Evolutionary conservation across 371 early-diverging fungal species (phyloP).

Genomic region (Apophysomyces elegans): DNA sequence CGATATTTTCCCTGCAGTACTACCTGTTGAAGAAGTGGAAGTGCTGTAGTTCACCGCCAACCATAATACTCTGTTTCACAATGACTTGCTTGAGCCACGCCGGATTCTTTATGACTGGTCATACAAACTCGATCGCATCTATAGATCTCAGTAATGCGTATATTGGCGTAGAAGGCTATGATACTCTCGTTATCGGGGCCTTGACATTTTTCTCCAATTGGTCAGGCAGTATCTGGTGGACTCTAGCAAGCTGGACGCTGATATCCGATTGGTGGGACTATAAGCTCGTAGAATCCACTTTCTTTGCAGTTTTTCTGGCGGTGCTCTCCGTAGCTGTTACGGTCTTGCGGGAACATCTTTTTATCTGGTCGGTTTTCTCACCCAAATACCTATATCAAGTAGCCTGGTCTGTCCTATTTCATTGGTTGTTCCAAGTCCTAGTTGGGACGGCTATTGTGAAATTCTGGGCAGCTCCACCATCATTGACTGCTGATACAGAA

Average conservation of each 20-base stretch:
- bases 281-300: constrained; percentile 44
- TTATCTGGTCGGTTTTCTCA: constrained; percentile 88
- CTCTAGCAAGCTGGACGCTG: constrained; percentile 48
- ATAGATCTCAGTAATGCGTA: constrained; percentile 81
- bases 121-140: constrained; percentile 80
- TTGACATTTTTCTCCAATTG: constrained; percentile 74
- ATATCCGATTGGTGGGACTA: constrained; percentile 42
- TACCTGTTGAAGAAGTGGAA: constrained; percentile 45
- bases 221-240: constrained; percentile 78
- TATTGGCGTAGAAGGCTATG: constrained; percentile 72
- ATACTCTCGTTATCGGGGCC: constrained; percentile 62
- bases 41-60: not conserved
- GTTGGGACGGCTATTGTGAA: constrained; percentile 18
- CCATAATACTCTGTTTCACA: constrained; percentile 18
- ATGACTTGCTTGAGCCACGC: constrained; percentile 43
- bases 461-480: not conserved
- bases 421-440: constrained; percentile 42
- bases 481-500: not conserved
- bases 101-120: constrained; percentile 75
- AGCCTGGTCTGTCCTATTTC: constrained; percentile 64
- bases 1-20: constrained; percentile 59
- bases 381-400: constrained; percentile 82
- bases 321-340: constrained; percentile 68
- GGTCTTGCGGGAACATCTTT: constrained; percentile 72
- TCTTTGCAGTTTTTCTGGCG: constrained; percentile 57